phyloP scores from a whole-genome alignment of 176 grass and related monocot genomes.

The Triticum urartu region DNA sequence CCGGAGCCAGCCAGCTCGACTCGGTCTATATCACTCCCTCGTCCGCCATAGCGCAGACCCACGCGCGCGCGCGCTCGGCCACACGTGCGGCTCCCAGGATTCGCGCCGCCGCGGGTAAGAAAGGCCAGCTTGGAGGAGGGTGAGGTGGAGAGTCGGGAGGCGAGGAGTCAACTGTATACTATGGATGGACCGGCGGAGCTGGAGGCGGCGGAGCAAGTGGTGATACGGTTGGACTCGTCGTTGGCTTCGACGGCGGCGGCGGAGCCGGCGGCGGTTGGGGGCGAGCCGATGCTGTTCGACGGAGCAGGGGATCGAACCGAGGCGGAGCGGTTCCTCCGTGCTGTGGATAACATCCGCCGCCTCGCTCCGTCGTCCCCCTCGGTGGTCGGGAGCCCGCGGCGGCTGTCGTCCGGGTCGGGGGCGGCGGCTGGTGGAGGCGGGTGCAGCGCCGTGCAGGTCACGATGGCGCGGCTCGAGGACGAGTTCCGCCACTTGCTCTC shows the following conservation, averaged over 20 bases:
- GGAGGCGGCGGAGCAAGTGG: conserved; percentile 58
- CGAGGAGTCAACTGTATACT: conserved; percentile 31
- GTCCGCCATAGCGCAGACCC: conserved; percentile 32
- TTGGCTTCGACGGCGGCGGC: conserved; percentile 19
- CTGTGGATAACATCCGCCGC: conserved; percentile 61
- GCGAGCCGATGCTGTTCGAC: conserved; percentile 62
- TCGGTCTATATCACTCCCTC: conserved; percentile 15
- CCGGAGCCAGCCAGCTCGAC: too few species aligned
- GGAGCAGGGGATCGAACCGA: conserved; percentile 42
- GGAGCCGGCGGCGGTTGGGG: background rate
- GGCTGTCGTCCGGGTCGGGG: conserved; percentile 33
- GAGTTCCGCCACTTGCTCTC: conserved; percentile 78
- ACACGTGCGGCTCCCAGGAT: conserved; percentile 60
- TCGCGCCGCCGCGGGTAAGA: conserved; percentile 45
- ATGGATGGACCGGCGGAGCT: conserved; percentile 60
- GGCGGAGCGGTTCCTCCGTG: conserved; percentile 64
- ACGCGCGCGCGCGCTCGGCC: conserved; percentile 27
- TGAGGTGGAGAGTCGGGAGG: background rate
- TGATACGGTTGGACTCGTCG: conserved; percentile 52
- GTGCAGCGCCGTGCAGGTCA: conserved; percentile 44
- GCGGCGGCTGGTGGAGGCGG: background rate
- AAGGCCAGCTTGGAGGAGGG: conserved; percentile 22
- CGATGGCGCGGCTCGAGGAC: conserved; percentile 79
- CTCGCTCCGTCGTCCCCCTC: conserved; percentile 42
- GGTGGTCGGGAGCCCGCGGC: conserved; percentile 47